Base-by-base conservation (phyloP, 768 basidiomycete species). In the Dioszegia hungarica region DNA sequence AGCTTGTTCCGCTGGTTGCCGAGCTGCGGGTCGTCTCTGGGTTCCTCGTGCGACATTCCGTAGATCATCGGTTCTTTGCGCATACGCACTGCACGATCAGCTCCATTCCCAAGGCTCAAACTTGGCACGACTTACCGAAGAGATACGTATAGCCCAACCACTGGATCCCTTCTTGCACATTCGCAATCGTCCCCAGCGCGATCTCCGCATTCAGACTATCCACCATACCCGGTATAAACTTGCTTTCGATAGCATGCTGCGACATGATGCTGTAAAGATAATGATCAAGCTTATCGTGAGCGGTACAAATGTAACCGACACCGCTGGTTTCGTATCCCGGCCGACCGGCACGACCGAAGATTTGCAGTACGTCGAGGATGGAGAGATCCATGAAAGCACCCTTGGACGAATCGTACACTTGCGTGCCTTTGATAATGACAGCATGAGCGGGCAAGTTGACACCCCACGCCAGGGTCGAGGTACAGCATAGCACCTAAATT, bases 131-230 rank as follows among this genome's bases (percentile, higher is more conserved):
- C 75, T 41, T 19, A 74, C 72, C 74, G 70, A 89, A 91, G 28
- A 98, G 82, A 73, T 98, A 99, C 1, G 95, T 97, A 73, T 95
- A 99, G 15, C 93, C 90, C 38, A 99, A 79, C 95, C 95, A 99
- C 61, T 85, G 85, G 14, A 94, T 85, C 6, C 85, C 95, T 70
- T 99, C 95, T 55, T 80, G 78, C 34, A 86, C 82, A 64, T 84
- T 93, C 1, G 90, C 82, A 24, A 99, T 94, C 0, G 95, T 98
- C 2, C 95, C 94, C 0, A 99, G 82, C 9, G 92, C 81, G 50
- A 99, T 87, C 72, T 99, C 95, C 1, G 92, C 95, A 70, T 98
- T 99, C 63, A 99, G 79, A 1, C 94, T 81, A 69, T 99, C 92
- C 41, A 87, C 80, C 77, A 98, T 84, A 0, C 95, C 93, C 28